phyloP scores from a whole-genome alignment of 2,329 filamentous ascomycete species.

The Talaromyces albobiverticillius region DNA sequence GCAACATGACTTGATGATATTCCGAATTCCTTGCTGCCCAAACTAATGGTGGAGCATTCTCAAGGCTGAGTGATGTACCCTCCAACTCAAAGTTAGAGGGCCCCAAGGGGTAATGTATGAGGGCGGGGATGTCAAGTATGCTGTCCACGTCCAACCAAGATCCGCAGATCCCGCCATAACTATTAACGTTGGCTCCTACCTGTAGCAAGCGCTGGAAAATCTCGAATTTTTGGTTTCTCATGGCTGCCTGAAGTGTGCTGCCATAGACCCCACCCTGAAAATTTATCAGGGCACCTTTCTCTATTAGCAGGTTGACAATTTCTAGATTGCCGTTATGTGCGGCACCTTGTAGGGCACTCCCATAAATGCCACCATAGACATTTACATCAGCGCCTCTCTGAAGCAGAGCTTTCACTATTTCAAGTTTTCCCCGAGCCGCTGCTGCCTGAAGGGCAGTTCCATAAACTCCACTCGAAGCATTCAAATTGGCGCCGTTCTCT shows the following conservation, averaged over 20 bases:
- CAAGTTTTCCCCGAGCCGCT: background rate
- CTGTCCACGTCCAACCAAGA: background rate
- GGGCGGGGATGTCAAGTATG: background rate
- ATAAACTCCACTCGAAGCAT: background rate
- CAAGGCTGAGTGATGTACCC: background rate
- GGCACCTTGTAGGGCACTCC: slow-evolving; percentile 10
- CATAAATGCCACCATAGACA: slow-evolving; percentile 19
- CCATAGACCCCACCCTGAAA: slow-evolving; percentile 19
- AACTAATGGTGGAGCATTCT: background rate
- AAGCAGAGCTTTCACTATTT: background rate
- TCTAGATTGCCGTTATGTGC: slow-evolving; percentile 6
- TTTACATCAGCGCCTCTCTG: background rate
- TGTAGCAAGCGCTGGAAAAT: background rate
- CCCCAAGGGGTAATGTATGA: too few species aligned
- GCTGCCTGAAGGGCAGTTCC: slow-evolving; percentile 1
- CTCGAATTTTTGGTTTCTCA: background rate
- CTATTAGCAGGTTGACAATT: background rate
- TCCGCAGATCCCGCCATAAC: background rate
- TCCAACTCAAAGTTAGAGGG: too few species aligned
- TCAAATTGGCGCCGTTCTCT: background rate
- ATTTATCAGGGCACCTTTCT: background rate
- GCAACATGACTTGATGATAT: background rate
- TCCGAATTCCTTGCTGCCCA: background rate
- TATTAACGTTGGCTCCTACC: background rate
- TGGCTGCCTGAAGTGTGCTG: slow-evolving; percentile 4